A percentile compares a stretch with the other conserved stretches of the same genome.
Conservation (phyloP, 2,329 filamentous ascomycete species). For the Harringtonia aguacate region DNA sequence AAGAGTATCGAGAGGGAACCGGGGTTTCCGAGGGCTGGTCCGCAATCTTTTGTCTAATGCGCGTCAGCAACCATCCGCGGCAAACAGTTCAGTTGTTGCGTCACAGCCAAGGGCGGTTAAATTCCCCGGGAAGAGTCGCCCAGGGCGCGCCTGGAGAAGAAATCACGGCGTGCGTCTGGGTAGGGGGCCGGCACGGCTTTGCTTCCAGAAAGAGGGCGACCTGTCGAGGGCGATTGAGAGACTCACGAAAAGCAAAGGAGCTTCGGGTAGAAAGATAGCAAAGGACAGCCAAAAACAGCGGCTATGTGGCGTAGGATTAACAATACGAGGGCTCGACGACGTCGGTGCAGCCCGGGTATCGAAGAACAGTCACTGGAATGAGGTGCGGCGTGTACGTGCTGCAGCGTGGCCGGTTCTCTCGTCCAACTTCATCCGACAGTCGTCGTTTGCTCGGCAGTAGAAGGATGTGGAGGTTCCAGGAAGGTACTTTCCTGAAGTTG, state of each 20-base stretch:
- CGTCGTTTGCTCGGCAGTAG: constrained; percentile 7
- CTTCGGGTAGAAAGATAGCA: not conserved
- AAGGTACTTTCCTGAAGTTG: constrained; percentile 10
- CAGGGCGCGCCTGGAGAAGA: not conserved
- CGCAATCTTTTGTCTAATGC: too few species aligned
- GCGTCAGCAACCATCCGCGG: too few species aligned
- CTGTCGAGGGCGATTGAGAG: not conserved
- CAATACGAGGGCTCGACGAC: not conserved
- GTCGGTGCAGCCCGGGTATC: not conserved
- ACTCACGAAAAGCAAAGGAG: constrained; percentile 2
- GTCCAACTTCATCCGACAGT: constrained; percentile 7
- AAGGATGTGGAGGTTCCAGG: constrained; percentile 11
- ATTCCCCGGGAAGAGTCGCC: too few species aligned
- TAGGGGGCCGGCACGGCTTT: too few species aligned
- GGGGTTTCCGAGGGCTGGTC: too few species aligned
- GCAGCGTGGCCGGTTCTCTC: constrained; percentile 9
- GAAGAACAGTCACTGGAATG: not conserved
- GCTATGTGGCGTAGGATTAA: not conserved
- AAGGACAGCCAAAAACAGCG: not conserved
- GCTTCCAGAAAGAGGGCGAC: too few species aligned
- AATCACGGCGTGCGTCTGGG: too few species aligned
- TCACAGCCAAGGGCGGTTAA: too few species aligned
- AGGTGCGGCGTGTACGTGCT: not conserved
- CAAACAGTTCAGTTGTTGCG: too few species aligned
- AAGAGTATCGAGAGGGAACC: not conserved